Percentiles rank a stretch among this genome's conserved stretches.
These are phyloP conservation scores for Coniochaeta ligniaria DNA, from an alignment of 2,329 filamentous ascomycete species.

Conservation along the genomic window DNA sequence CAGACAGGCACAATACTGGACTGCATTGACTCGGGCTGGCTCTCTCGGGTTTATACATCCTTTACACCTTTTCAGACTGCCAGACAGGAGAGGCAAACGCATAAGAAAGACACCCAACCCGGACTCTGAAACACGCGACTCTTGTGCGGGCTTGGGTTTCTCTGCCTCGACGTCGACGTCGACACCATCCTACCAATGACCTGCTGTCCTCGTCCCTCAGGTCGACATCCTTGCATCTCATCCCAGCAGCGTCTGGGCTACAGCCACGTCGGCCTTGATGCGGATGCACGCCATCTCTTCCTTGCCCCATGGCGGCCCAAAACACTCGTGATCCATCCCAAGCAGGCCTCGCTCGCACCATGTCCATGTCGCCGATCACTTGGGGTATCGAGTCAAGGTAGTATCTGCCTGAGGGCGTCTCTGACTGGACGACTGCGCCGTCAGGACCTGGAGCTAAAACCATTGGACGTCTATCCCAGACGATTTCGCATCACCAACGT, in stretches of 20 bases:
- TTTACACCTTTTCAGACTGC: neutral
- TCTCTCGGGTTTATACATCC: neutral
- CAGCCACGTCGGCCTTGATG: too few relatives aligned
- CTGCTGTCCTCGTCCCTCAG: neutral
- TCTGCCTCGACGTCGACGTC: neutral
- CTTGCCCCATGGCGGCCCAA: neutral
- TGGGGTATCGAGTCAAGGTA: neutral
- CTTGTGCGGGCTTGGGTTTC: neutral
- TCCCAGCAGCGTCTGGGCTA: neutral
- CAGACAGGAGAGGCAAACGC: neutral
- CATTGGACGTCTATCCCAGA: too few relatives aligned
- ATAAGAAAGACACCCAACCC: neutral
- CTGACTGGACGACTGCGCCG: neutral
- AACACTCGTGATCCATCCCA: neutral
- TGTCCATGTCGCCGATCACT: neutral
- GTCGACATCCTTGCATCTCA: neutral
- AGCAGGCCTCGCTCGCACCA: neutral
- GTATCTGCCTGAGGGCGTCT: neutral
- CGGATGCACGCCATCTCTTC: neutral
- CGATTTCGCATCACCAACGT: too few relatives aligned
- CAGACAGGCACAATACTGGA: neutral
- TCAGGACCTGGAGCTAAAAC: neutral
- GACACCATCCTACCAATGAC: neutral
- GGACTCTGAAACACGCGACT: constrained; percentile 1
- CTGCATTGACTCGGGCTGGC: neutral